Conservation (phyloP, 129 eudicot genomes). For the Escallonia rubra region DNA sequence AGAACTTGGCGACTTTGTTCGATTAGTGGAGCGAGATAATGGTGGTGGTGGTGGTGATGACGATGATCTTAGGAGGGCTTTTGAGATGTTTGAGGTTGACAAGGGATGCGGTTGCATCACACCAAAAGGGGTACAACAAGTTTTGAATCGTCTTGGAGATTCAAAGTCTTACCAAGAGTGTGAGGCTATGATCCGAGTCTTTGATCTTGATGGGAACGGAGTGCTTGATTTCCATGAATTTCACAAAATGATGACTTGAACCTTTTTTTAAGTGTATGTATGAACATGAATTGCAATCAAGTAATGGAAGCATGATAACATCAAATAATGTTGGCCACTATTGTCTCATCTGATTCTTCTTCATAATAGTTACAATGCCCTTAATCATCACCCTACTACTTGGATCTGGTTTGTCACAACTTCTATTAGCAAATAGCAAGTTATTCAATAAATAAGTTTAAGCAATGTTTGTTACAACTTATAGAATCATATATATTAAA, state of each 20-base stretch:
- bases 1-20: constrained; percentile 21
- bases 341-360: too few species aligned
- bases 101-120: constrained; percentile 39
- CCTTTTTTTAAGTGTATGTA: too few species aligned
- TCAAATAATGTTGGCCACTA: too few species aligned
- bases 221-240: constrained; percentile 37
- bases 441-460: too few species aligned
- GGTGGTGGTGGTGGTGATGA: background rate
- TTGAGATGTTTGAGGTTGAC: constrained; percentile 36
- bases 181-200: constrained; percentile 28
- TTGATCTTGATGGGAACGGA: constrained; percentile 41
- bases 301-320: too few species aligned
- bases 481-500: too few species aligned
- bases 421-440: too few species aligned
- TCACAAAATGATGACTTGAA: constrained; percentile 26
- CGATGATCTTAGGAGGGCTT: constrained; percentile 19
- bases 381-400: too few species aligned
- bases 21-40: constrained; percentile 10
- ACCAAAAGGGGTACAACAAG: constrained; percentile 27
- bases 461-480: too few species aligned
- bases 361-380: too few species aligned
- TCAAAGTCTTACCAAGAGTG: constrained; percentile 22
- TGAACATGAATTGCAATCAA: too few species aligned
- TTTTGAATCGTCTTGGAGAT: constrained; percentile 30
- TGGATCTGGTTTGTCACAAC: too few species aligned